Base-by-base conservation (phyloP, 75 land plant species). In the Isoetes taiwanensis region DNA sequence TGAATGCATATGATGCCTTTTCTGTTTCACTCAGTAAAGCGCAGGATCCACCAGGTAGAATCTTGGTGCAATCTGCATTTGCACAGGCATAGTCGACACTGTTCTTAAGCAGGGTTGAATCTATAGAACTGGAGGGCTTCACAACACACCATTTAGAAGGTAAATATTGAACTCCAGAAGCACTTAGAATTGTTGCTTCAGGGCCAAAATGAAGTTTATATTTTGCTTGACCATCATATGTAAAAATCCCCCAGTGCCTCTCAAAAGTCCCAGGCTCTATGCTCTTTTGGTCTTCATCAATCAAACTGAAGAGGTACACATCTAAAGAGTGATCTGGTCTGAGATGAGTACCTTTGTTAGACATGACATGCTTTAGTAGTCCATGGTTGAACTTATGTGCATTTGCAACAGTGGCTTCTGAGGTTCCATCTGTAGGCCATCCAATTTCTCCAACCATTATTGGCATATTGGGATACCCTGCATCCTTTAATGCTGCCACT, bases 221-320 rank as follows among this genome's bases (percentile, higher is more conserved):
- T 43, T 85, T 85, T 20, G 79, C 55, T 14, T 53, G 52, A 16
- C 90, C 90, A 37, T 85, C 90, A 25, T 54, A 82, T 9, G 60
- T 30, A 42, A 81, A 76, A 0, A 85, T 57, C 0, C 90, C 90
- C 90, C 90, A 85, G 57, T 82, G 86, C 40, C 90, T 34, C 73
- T 85, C 90, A 37, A 85, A 85, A 12, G 60, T 65, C 5, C 90
- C 90, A 0, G 86, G 90, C 0, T 40, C 67, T 4, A 79, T 66
- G 58, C 80, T 73, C 72, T 85, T 85, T 6, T 53, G 32, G 41
- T 82, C 76, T 69, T 85, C 90, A 38, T 85, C 90, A 8, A 78
- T 33, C 19, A 85, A 67, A n/a, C 71, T 55, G 52, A 85, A 82
- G 14, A 85, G 26, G 63, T 78, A 85, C 0, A 63, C 61, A 4